phyloP scores from a whole-genome alignment of 345 rosid genomes.

The Moringa oleifera region DNA sequence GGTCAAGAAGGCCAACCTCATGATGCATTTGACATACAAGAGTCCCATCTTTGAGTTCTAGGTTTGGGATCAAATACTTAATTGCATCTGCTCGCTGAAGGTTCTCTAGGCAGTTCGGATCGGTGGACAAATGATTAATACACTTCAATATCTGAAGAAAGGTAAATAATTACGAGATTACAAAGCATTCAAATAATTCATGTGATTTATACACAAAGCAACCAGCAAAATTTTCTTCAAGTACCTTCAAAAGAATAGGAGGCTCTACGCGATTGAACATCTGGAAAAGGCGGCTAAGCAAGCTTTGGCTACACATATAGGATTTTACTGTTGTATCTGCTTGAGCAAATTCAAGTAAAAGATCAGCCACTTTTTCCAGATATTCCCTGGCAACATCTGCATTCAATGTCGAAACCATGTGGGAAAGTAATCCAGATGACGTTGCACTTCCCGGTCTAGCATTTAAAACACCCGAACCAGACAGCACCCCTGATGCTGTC shows the following conservation, averaged over 20 bases:
- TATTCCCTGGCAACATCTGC: constrained; percentile 93
- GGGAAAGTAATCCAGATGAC: constrained; percentile 87
- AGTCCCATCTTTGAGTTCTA: constrained; percentile 84
- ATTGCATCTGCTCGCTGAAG: constrained; percentile 97
- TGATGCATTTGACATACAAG: constrained; percentile 78
- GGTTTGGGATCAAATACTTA: constrained; percentile 90
- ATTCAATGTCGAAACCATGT: constrained; percentile 84
- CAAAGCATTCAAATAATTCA: constrained; percentile 4
- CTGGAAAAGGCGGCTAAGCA: constrained; percentile 85
- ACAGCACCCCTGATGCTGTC: constrained; percentile 87
- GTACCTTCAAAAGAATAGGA: constrained; percentile 85
- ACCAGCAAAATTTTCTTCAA: constrained; percentile 6
- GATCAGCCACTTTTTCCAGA: constrained; percentile 95
- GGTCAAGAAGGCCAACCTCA: constrained; percentile 52
- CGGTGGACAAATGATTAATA: constrained; percentile 80
- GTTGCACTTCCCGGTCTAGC: constrained; percentile 97
- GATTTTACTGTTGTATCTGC: constrained; percentile 94
- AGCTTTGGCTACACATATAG: constrained; percentile 88
- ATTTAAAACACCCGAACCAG: constrained; percentile 96
- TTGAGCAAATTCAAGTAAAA: constrained; percentile 93
- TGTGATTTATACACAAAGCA: constrained; percentile 4
- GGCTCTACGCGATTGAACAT: constrained; percentile 88
- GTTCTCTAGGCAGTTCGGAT: constrained; percentile 93
- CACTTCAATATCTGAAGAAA: constrained; percentile 67
- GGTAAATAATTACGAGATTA: constrained; percentile 18